A percentile compares a stretch with the other conserved stretches of the same genome.
Evolutionary conservation across 352 stramenopile genomes (phyloP).

Genomic region (Pythium folliculosum): DNA sequence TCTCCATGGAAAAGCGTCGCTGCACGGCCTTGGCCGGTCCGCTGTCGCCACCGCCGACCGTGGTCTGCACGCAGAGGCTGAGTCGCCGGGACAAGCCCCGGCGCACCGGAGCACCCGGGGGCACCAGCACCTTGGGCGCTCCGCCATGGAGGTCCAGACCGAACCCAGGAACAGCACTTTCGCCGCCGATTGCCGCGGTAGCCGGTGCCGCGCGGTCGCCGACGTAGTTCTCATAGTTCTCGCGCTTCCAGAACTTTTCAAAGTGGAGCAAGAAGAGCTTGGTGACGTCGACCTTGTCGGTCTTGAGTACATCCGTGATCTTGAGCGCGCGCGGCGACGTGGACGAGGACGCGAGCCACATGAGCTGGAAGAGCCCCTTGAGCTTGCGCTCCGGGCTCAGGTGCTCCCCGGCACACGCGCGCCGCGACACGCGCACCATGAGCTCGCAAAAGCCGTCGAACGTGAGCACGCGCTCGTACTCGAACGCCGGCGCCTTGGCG

Average conservation of each 20-base stretch:
- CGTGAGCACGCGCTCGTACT: conserved; percentile 66
- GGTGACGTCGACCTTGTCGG: conserved; percentile 57
- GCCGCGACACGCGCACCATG: conserved; percentile 60
- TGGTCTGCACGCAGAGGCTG: conserved; percentile 48
- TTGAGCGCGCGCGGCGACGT: conserved; percentile 52
- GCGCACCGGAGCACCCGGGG: conserved; percentile 11
- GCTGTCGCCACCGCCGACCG: conserved; percentile 9
- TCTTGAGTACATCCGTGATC: conserved; percentile 76
- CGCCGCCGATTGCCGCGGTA: background rate
- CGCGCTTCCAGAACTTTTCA: conserved; percentile 81
- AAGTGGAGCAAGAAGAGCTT: conserved; percentile 72
- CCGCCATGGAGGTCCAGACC: background rate
- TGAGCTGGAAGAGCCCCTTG: conserved; percentile 82
- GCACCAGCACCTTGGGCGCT: background rate
- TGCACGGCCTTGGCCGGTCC: conserved; percentile 36
- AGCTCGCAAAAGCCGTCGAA: conserved; percentile 66
- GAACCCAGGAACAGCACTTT: background rate
- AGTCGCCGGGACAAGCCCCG: conserved; percentile 34
- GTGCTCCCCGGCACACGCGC: conserved; percentile 39
- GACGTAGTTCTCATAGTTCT: conserved; percentile 75
- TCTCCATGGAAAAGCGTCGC: conserved; percentile 48
- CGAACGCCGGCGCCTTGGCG: conserved; percentile 46
- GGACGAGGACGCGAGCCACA: conserved; percentile 74
- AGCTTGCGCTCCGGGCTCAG: conserved; percentile 49
- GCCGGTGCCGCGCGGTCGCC: conserved; percentile 31